phyloP scores from a whole-genome alignment of 2,329 filamentous ascomycete genomes.

The Mollisiaceae sp. region DNA sequence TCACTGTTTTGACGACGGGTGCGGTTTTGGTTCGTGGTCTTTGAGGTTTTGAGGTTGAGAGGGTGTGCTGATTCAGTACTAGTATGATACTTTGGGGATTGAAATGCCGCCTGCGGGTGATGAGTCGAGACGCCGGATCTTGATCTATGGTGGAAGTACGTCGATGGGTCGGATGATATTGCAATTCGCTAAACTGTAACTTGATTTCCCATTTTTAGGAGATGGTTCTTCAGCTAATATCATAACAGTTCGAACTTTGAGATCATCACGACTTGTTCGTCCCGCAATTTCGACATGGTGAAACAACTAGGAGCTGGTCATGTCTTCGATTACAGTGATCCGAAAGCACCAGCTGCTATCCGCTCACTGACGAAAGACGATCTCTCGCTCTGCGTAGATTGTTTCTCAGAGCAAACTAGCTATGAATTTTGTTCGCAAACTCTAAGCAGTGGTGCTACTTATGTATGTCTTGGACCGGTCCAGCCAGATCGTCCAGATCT shows the following conservation, averaged over 20 bases:
- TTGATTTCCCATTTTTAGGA: neutral
- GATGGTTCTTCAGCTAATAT: neutral
- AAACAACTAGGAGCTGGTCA: constrained; percentile 52
- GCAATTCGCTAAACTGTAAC: constrained; percentile 11
- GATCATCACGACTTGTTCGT: constrained; percentile 50
- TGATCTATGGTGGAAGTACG: constrained; percentile 12
- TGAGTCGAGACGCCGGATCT: neutral
- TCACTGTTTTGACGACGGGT: constrained; percentile 37
- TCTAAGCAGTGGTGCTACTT: constrained; percentile 6
- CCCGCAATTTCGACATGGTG: constrained; percentile 52
- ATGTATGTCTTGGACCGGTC: constrained; percentile 10
- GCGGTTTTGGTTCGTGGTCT: constrained; percentile 23
- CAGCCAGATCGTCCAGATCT: constrained; percentile 6
- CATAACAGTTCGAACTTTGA: constrained; percentile 27
- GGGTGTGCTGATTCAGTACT: neutral
- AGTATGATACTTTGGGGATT: neutral
- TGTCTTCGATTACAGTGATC: constrained; percentile 52
- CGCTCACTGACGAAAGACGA: neutral
- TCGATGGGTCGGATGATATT: constrained; percentile 10
- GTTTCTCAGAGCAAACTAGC: constrained; percentile 9
- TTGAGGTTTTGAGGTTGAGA: neutral
- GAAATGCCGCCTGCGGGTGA: neutral
- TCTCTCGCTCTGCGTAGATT: constrained; percentile 12
- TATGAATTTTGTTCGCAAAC: constrained; percentile 6
- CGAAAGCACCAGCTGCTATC: neutral